Base-by-base conservation (phyloP, 176 grass and related monocot species). In the Eragrostis nindensis region DNA sequence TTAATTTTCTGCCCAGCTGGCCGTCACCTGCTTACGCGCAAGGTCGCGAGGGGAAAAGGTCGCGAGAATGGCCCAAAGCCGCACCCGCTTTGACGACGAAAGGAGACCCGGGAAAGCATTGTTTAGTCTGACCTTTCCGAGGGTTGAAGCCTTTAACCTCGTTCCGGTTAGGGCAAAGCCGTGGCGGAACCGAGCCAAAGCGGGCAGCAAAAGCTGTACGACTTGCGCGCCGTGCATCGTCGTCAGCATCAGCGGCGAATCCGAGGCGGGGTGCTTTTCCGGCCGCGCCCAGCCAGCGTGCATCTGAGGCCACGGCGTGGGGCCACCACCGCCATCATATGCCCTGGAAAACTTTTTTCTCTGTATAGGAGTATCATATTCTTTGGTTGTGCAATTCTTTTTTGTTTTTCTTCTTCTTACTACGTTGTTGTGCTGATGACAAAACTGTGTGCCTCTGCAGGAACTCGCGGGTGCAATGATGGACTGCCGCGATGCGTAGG, bases 181-280 rank as follows among this genome's bases (percentile, higher is more conserved):
- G 25, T 62, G 42, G 63, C 64, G 12, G 19, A n/a, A 16, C 27
- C n/a, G 42, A 62, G 8, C 55, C 55, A 57, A 57, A 57, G 55
- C 55, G 55, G 1, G 57, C 49, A 14, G 38, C 30, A 63, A 87
- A 77, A 86, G 85, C 65, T 77, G 66, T 24, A 21, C 76, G 77
- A 63, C 63, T 67, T 42, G 39, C 47, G 47, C 50, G 82, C 71
- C n/a, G 71, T 81, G 76, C 82, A 69, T 63, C 43, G 82, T 83
- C 82, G 88, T 91, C 88, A 86, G 88, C 79, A 71, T 49, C 79
- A 74, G 88, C 79, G 80, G 66, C 83, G 92, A 94, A 89, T 81
- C 83, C 89, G 82, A 91, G 80, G 90, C 68, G 25, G 14, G 16
- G 43, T 17, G 17, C 78, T 80, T 87, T 65, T 44, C 42, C 38